Evolutionary conservation across 2,329 filamentous ascomycete genomes (phyloP), one percentile per base, ranked within the genome.

Genomic region (Fusarium anguioides): DNA sequence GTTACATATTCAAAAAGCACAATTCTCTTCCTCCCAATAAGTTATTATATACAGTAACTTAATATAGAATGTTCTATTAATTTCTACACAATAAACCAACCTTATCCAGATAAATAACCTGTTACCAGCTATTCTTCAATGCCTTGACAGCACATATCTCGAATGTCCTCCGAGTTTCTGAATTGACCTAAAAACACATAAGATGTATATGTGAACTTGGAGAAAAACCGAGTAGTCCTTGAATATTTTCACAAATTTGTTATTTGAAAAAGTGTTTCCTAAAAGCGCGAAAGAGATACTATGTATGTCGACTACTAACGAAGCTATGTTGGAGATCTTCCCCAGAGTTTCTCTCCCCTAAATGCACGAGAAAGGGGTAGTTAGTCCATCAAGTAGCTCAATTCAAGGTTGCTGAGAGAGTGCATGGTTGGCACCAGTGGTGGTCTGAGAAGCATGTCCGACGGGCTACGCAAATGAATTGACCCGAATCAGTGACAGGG

Each of bases 321-420:
- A 54, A 50, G 27, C 33, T 54, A n/a, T 31, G 18, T 12, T 27
- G 54, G 53, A 47, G 52, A 65, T 56, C 61, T 65, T 65, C 61
- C 55, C 63, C 63, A 26, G 61, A 57, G 31, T 66, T 51, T 47
- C 12, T 31, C 14, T n/a, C 31, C 47, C 39, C 37, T 64, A 33
- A 33, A 8, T 24, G 27, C 27, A 17, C 26, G 37, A 44, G 35
- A 58, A 66, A 57, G 57, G 56, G 57, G 56, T 37, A 33, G 33
- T 51, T 23, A 12, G n/a, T n/a, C n/a, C n/a, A 29, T 33, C 51
- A 27, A 45, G 56, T 49, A 48, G 57, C 40, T 48, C 42, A n/a
- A 51, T 26, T 52, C 27, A 12, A 29, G 40, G 21, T 27, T 39
- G 51, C 60, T 35, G 18, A 57, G 44, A 20, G 31, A 60, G 27